Evolutionary conservation across 208 protist genomes (phyloP).

Genomic region (Leishmania aethiopica): DNA sequence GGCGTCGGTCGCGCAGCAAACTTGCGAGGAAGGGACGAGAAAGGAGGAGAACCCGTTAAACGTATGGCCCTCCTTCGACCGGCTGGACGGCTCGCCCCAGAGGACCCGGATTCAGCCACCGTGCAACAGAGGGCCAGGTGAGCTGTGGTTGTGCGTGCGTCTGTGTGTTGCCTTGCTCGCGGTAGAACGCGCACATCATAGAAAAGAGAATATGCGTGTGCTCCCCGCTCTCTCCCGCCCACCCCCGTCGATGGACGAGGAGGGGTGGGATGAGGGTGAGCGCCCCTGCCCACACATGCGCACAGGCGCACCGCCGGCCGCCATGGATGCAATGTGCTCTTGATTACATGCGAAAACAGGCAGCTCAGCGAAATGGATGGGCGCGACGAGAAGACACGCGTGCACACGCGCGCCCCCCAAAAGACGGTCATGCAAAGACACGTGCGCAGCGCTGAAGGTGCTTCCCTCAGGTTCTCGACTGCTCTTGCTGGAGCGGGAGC

Average conservation of each 20-base stretch:
- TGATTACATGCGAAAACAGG: too few relatives aligned
- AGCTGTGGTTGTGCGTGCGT: background rate
- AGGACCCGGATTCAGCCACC: too few relatives aligned
- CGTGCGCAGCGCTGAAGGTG: background rate
- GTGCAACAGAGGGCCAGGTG: background rate
- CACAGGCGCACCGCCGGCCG: too few relatives aligned
- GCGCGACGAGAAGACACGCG: too few relatives aligned
- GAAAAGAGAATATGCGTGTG: background rate
- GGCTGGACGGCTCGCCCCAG: too few relatives aligned
- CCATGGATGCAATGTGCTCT: too few relatives aligned
- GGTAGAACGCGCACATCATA: background rate
- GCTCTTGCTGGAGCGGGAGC: background rate
- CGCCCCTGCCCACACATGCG: too few relatives aligned
- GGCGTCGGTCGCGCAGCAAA: background rate
- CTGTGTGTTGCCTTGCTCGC: background rate
- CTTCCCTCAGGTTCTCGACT: background rate
- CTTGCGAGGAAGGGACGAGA: background rate
- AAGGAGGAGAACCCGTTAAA: background rate
- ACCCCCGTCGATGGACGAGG: too few relatives aligned
- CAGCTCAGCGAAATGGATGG: too few relatives aligned
- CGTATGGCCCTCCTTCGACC: background rate
- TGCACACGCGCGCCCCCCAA: too few relatives aligned
- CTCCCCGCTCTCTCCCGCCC: background rate
- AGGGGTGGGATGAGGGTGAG: too few relatives aligned
- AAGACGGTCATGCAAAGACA: too few relatives aligned